These are phyloP conservation scores for Phytopythium vexans DNA, from an alignment of 352 stramenopile species.

Conservation along the genomic window DNA sequence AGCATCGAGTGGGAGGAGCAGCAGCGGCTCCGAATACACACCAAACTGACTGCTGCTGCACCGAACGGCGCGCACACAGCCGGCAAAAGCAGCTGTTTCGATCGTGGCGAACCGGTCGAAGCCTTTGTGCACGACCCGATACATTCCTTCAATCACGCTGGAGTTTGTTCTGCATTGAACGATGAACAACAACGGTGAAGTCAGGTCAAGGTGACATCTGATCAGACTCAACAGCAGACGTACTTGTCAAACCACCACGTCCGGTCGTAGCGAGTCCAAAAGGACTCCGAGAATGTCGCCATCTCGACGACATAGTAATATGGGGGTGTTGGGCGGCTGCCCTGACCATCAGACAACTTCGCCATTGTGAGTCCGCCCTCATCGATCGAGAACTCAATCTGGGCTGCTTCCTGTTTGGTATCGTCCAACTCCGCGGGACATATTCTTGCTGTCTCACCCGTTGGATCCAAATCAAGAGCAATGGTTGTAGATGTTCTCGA, in stretches of 20 bases:
- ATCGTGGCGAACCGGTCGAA: constrained; percentile 35
- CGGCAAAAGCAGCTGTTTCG: constrained; percentile 48
- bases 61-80: constrained; percentile 48
- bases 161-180: constrained; percentile 43
- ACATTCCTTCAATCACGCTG: constrained; percentile 59
- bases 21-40: constrained; percentile 45
- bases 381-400: constrained; percentile 15
- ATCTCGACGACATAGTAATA: constrained; percentile 71
- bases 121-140: constrained; percentile 47
- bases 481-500: constrained; percentile 13
- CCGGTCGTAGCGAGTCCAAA: constrained; percentile 71
- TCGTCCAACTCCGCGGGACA: too few species aligned
- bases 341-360: background rate
- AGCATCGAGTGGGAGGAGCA: constrained; percentile 35
- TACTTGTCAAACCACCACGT: constrained; percentile 84
- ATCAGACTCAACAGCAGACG: constrained; percentile 4
- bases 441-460: too few species aligned
- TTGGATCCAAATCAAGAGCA: constrained; percentile 11
- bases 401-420: constrained; percentile 12
- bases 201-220: background rate
- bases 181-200: background rate
- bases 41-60: constrained; percentile 52
- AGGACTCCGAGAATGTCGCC: constrained; percentile 58
- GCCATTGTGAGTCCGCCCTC: too few species aligned
- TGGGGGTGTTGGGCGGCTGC: constrained; percentile 7